phyloP scores from a whole-genome alignment of 2,329 filamentous ascomycete species.

The Alternaria hordeiaustralica region DNA sequence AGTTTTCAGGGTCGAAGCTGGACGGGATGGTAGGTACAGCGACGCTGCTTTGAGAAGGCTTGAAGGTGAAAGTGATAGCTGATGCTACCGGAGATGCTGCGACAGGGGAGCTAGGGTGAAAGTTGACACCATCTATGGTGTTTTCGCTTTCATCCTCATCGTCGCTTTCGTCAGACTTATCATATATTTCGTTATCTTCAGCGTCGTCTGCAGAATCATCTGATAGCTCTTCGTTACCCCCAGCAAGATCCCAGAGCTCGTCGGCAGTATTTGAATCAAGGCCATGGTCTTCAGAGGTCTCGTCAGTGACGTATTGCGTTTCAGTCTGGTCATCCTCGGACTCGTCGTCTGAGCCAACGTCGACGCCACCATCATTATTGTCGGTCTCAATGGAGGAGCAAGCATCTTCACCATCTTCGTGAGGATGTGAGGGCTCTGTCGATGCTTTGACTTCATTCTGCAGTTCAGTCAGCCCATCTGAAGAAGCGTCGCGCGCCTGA shows the following conservation, averaged over 20 bases:
- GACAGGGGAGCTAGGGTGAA: not conserved
- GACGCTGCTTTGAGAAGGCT: not conserved
- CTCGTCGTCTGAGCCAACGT: not conserved
- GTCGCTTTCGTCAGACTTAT: not conserved
- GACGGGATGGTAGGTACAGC: not conserved
- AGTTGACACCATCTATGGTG: not conserved
- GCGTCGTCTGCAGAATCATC: not conserved
- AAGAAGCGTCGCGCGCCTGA: not conserved
- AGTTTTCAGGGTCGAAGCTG: not conserved
- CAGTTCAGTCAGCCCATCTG: not conserved
- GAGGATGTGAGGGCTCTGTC: not conserved
- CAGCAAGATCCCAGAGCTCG: not conserved
- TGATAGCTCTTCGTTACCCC: not conserved
- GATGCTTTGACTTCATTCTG: not conserved
- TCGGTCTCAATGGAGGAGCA: not conserved
- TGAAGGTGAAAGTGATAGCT: not conserved
- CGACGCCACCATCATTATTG: not conserved
- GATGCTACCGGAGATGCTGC: not conserved
- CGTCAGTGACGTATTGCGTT: rapidly evolving
- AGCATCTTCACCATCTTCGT: not conserved
- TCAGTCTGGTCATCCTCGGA: not conserved
- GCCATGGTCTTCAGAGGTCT: not conserved
- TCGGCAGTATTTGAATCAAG: not conserved
- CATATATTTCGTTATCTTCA: not conserved
- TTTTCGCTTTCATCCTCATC: not conserved